phyloP scores from a whole-genome alignment of 176 grass and related monocot species.

The Cenchrus fungigraminus region DNA sequence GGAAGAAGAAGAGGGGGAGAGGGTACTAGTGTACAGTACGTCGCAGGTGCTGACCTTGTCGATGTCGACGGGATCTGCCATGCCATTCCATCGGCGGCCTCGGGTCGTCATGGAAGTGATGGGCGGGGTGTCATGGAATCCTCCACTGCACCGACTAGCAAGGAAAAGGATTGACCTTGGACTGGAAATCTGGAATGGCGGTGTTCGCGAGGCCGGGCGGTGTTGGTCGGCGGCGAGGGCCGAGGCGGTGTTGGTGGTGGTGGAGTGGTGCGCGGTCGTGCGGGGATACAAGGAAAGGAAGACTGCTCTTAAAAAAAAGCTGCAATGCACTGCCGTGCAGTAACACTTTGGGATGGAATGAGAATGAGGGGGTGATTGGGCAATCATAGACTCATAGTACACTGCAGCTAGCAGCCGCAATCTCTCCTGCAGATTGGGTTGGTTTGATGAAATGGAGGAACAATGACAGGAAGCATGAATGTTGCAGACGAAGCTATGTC shows the following conservation, averaged over 20 bases:
- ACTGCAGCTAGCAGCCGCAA: too few species aligned
- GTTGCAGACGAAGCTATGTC: too few species aligned
- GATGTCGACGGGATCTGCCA: conserved; percentile 93
- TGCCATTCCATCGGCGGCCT: conserved; percentile 79
- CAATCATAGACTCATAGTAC: too few species aligned
- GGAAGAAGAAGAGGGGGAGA: too few species aligned
- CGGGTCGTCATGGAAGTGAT: conserved; percentile 68
- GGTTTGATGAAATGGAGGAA: too few species aligned
- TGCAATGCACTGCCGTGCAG: too few species aligned
- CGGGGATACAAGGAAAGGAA: not conserved
- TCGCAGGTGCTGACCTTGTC: conserved; percentile 57
- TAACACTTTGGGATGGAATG: too few species aligned
- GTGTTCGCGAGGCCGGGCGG: not conserved
- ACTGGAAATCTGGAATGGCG: not conserved
- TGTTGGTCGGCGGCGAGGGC: not conserved
- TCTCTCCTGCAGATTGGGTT: too few species aligned
- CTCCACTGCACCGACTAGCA: not conserved
- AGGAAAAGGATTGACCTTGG: not conserved
- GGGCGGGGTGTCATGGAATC: conserved; percentile 56
- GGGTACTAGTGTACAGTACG: too few species aligned
- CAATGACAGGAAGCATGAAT: too few species aligned
- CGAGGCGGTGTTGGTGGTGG: conserved; percentile 1
- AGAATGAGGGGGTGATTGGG: too few species aligned
- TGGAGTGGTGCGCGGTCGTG: conserved; percentile 38
- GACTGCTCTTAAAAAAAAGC: not conserved